phyloP scores from a whole-genome alignment of 2,329 filamentous ascomycete species.

The Cladosporium sp. region DNA sequence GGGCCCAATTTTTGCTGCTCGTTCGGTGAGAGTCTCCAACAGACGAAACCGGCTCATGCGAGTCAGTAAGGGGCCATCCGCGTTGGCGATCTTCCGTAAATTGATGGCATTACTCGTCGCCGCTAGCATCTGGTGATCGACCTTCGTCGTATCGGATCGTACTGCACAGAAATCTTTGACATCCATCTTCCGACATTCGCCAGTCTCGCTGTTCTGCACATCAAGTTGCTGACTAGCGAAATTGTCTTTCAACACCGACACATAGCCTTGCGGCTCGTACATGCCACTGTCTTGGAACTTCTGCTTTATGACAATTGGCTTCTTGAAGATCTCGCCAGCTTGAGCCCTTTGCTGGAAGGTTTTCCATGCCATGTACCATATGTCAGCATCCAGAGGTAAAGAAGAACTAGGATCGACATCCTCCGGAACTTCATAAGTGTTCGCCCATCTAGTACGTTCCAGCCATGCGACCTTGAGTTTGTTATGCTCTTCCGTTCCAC shows the following conservation, averaged over 20 bases:
- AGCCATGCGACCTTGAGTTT: neutral
- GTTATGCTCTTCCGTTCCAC: neutral
- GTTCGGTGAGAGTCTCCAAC: neutral
- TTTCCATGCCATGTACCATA: conserved; percentile 7
- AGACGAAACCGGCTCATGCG: conserved; percentile 7
- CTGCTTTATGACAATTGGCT: conserved; percentile 8
- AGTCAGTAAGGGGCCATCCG: conserved; percentile 1
- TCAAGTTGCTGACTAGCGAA: neutral
- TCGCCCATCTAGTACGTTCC: neutral
- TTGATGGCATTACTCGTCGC: neutral
- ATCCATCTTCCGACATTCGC: neutral
- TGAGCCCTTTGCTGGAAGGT: neutral
- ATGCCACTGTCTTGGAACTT: conserved; percentile 9
- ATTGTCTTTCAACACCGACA: neutral
- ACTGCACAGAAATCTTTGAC: neutral
- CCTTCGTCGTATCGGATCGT: neutral
- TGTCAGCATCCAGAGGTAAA: neutral
- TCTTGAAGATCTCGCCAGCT: neutral
- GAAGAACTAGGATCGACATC: neutral
- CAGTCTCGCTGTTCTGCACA: conserved; percentile 2
- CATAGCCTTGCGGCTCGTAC: neutral
- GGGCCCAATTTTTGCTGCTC: neutral
- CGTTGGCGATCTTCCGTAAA: neutral
- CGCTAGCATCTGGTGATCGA: neutral
- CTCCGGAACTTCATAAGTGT: neutral